Conservation (phyloP, 2,329 filamentous ascomycete genomes). For the Ophiostoma sp. region DNA sequence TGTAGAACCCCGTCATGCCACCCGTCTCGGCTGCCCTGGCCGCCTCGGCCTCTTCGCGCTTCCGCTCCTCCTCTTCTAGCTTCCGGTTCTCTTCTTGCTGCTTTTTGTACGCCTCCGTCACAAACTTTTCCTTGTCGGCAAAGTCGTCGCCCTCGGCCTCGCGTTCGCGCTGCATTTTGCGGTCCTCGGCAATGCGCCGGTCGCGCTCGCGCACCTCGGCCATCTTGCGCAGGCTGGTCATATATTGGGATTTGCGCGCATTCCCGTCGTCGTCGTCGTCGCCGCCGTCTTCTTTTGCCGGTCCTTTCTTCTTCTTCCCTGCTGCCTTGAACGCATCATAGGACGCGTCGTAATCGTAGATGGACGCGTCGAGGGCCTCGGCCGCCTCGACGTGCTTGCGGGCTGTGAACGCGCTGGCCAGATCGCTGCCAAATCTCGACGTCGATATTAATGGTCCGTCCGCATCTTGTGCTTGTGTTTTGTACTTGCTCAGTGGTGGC, state of each 20-base stretch:
- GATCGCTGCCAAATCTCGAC: constrained; percentile 56
- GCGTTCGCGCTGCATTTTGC: constrained; percentile 69
- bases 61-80: constrained; percentile 66
- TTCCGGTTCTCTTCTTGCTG: constrained; percentile 70
- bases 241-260: constrained; percentile 69
- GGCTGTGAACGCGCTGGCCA: constrained; percentile 59
- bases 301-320: constrained; percentile 43
- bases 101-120: constrained; percentile 74
- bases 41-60: constrained; percentile 57
- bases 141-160: constrained; percentile 77
- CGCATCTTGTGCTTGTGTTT: constrained; percentile 28
- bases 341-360: constrained; percentile 81
- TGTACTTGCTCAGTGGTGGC: constrained; percentile 43
- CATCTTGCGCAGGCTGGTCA: constrained; percentile 65
- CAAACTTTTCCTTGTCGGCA: constrained; percentile 78
- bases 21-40: constrained; percentile 52
- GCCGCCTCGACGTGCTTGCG: constrained; percentile 61
- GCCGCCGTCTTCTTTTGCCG: constrained; percentile 49
- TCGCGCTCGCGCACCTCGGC: constrained; percentile 74
- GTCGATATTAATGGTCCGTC: constrained; percentile 32
- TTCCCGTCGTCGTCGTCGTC: constrained; percentile 49
- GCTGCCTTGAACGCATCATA: constrained; percentile 71
- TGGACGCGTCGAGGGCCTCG: constrained; percentile 61
- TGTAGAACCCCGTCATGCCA: constrained; percentile 72
- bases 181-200: constrained; percentile 71